A percentile compares a stretch with the other conserved stretches of the same genome.
These are phyloP conservation scores for Trichophyton benhamiae DNA, from an alignment of 2,329 filamentous ascomycete species.

Conservation along the genomic window DNA sequence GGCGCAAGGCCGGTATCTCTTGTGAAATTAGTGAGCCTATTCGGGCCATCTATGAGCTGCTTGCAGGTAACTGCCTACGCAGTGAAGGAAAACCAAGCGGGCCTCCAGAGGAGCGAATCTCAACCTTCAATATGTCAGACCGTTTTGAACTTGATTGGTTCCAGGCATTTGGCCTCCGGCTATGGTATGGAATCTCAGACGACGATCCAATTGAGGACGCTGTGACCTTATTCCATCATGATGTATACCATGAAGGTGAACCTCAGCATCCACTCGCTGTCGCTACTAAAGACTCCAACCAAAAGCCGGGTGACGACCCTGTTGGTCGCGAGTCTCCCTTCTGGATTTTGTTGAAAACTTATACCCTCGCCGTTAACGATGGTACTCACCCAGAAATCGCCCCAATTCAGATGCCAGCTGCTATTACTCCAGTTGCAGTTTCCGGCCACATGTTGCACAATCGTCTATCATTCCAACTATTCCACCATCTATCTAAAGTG, in stretches of 20 bases:
- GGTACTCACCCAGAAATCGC: slow-evolving; percentile 22
- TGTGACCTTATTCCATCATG: slow-evolving; percentile 59
- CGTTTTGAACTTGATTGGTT: slow-evolving; percentile 85
- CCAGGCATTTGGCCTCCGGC: slow-evolving; percentile 76
- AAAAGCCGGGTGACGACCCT: slow-evolving; percentile 50
- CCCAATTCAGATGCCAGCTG: slow-evolving; percentile 47
- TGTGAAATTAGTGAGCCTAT: slow-evolving; percentile 78
- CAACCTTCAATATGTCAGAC: slow-evolving; percentile 69
- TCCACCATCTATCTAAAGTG: slow-evolving; percentile 48
- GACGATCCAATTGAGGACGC: slow-evolving; percentile 60
- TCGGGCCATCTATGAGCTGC: slow-evolving; percentile 76
- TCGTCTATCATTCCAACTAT: slow-evolving; percentile 74
- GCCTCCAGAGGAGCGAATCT: slow-evolving; percentile 65
- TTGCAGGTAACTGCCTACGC: slow-evolving; percentile 75
- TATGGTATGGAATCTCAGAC: slow-evolving; percentile 71
- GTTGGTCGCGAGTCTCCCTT: slow-evolving; percentile 57
- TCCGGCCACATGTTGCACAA: slow-evolving; percentile 63
- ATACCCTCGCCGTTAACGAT: slow-evolving; percentile 39
- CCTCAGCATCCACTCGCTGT: slow-evolving; percentile 56
- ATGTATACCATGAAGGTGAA: slow-evolving; percentile 60
- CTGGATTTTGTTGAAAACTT: slow-evolving; percentile 76
- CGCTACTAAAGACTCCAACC: slow-evolving; percentile 49
- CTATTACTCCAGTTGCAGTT: slow-evolving; percentile 64
- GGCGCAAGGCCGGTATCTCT: slow-evolving; percentile 70
- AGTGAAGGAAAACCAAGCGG: slow-evolving; percentile 62